Evolutionary conservation across 805 yeast species (phyloP), one percentile per base, ranked within the genome.

Genomic region (Clavispora phyllophila): DNA sequence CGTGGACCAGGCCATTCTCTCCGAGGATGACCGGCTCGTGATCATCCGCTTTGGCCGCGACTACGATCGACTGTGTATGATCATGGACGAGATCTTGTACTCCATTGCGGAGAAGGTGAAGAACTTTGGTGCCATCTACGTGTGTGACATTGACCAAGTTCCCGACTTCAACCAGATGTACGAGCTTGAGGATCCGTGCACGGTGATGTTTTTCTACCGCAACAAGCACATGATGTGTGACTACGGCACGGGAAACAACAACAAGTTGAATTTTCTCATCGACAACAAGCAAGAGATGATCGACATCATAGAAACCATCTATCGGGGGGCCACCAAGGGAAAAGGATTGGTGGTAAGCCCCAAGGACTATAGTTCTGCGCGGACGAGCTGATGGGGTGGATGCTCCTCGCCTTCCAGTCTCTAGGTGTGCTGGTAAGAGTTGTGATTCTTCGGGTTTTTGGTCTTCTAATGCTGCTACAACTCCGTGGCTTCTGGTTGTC

Each of bases 191-290:
- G 98, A 90, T 55, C 95, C 96, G 13, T 78, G 87, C 73, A 82
- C 96, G 35, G 72, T 93, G 40, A 93, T 93, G 98, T 90, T 91
- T 58, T 91, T 93, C 62, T 88, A 77, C 65, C 71, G 95, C 40
- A 91, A 91, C 66, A 85, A 88, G 61, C 98, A 91, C 62, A 90
- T 91, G 95, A 81, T 93, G 95, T 87, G 96, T 64, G 99, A 93
- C 69, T 89, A 90, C 62, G 99, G 99, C 2, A 93, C 98, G 0
- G 99, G 99, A 25, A 89, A 93, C 60, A 93, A 93, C 64, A 93
- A 93, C 70, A 91, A 93, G 70, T 69, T 93, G 68, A 89, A 88
- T 57, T 91, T 91, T 63, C 55, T 60, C 40, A 73, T 79, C 10
- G 81, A 78, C 33, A 87, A 87, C 58, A 82, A 84, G 47, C 96